A percentile compares a stretch with the other conserved stretches of the same genome.
Evolutionary conservation across 1,284 basidiomycete species (phyloP).

Genomic region (Neonothopanus nambi): DNA sequence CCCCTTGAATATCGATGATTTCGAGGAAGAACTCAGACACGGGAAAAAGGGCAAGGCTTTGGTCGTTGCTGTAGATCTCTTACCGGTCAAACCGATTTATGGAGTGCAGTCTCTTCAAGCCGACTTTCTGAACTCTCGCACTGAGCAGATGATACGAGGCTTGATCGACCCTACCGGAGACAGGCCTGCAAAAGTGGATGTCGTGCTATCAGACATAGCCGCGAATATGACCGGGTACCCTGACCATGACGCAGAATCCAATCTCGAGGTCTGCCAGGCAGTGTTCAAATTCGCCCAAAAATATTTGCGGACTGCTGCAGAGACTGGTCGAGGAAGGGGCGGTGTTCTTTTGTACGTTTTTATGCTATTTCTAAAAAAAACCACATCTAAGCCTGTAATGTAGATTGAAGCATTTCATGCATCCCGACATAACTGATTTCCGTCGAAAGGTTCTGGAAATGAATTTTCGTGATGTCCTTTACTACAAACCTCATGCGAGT

Average conservation of each 20-base stretch:
- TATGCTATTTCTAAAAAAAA: slow-evolving; percentile 5
- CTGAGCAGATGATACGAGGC: slow-evolving; percentile 47
- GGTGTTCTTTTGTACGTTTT: slow-evolving; percentile 68
- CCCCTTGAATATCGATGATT: slow-evolving; percentile 42
- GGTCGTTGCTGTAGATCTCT: slow-evolving; percentile 75
- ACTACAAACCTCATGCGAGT: slow-evolving; percentile 68
- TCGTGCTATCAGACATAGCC: slow-evolving; percentile 80
- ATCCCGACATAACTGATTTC: slow-evolving; percentile 61
- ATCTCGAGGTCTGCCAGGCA: slow-evolving; percentile 62
- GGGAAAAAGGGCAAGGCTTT: slow-evolving; percentile 41
- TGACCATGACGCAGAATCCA: slow-evolving; percentile 56
- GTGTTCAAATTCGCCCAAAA: slow-evolving; percentile 61
- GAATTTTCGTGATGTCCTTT: slow-evolving; percentile 57
- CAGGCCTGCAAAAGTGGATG: slow-evolving; percentile 55
- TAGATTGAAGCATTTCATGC: slow-evolving; percentile 76
- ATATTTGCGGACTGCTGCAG: slow-evolving; percentile 50
- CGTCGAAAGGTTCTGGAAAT: slow-evolving; percentile 50
- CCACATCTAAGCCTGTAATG: slow-evolving; percentile 9
- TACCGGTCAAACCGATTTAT: slow-evolving; percentile 64
- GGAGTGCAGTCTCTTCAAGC: slow-evolving; percentile 71
- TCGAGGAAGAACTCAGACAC: slow-evolving; percentile 15
- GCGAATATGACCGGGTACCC: slow-evolving; percentile 69
- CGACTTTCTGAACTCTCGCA: slow-evolving; percentile 70
- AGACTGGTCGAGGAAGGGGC: slow-evolving; percentile 43
- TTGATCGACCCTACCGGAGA: slow-evolving; percentile 41